Base-by-base conservation (phyloP, 371 early-diverging fungal genomes). In the Mucor ambiguus region DNA sequence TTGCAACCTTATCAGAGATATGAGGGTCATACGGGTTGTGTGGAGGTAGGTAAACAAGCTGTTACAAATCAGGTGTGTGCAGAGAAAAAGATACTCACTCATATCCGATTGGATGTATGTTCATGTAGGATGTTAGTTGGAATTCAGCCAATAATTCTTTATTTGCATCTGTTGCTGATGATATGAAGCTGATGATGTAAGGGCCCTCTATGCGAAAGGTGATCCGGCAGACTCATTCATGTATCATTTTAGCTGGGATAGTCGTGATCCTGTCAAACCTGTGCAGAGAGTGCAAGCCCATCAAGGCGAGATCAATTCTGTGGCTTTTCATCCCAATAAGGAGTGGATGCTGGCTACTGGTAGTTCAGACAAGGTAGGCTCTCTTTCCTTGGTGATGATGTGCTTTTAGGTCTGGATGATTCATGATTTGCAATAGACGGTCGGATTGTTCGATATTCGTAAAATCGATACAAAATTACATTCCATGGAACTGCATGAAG, bases 161-260 rank as follows among this genome's bases (percentile, higher is more conserved):
- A 37, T 98, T 99, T 84, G 97, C 93, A 4, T 96, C 97, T 32
- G 98, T 98, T 37, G 98, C 96, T 33, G 98, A 98, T 78, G 98
- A 98, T 79, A 93, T 86, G 66, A 90, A 89, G 67, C 80, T 98
- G 52, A 78, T 96, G 69, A 87, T 98, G 91, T 93, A 89, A 78
- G 86, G n/a, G 12, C 30, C 30, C 30, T 30, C 30, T 30, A 30
- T 30, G 30, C 5, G 30, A 30, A 30, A 30, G 30, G 30, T 30
- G 30, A 30, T 30, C 30, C 18, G 28, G 6, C 38, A 24, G 35
- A 22, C n/a, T 20, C 22, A 22, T 14, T 12, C 26, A 29, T 6
- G 22, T 20, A 20, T 33, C 20, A 49, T 29, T 59, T n/a, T 67
- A 94, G 93, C 37, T 94, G 94, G 89, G 89, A 89, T 69, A 77